Conservation (phyloP, 768 basidiomycete genomes). For the Tulasnella sp. region DNA sequence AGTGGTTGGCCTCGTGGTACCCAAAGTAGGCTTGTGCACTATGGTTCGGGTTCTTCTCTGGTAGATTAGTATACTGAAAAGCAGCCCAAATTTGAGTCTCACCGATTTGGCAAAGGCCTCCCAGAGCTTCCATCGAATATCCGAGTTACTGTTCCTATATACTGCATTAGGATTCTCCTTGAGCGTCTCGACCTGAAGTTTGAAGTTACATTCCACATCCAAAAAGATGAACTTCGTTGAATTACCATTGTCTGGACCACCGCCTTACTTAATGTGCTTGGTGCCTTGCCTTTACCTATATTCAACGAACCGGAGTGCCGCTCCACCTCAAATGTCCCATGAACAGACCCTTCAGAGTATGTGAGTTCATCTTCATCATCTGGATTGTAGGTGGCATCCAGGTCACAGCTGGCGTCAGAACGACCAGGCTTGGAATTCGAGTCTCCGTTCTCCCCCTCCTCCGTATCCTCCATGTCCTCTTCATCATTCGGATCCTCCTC, state of each 20-base stretch:
- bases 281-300: neutral
- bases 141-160: neutral
- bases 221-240: neutral
- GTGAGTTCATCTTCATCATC: too few relatives aligned
- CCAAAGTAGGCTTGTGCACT: neutral
- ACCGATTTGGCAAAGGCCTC: neutral
- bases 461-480: too few relatives aligned
- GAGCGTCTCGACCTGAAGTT: neutral
- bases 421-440: too few relatives aligned
- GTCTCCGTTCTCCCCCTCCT: too few relatives aligned
- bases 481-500: neutral
- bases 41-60: neutral
- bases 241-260: neutral
- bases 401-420: too few relatives aligned
- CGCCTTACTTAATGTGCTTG: neutral
- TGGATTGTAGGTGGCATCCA: too few relatives aligned
- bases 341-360: neutral
- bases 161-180: neutral
- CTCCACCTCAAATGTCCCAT: neutral
- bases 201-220: neutral
- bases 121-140: neutral
- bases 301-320: neutral
- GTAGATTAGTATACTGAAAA: neutral
- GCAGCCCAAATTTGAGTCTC: neutral
- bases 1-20: neutral